Base-by-base conservation (phyloP, 2,329 filamentous ascomycete species). In the Ophiosphaerella narmari region DNA sequence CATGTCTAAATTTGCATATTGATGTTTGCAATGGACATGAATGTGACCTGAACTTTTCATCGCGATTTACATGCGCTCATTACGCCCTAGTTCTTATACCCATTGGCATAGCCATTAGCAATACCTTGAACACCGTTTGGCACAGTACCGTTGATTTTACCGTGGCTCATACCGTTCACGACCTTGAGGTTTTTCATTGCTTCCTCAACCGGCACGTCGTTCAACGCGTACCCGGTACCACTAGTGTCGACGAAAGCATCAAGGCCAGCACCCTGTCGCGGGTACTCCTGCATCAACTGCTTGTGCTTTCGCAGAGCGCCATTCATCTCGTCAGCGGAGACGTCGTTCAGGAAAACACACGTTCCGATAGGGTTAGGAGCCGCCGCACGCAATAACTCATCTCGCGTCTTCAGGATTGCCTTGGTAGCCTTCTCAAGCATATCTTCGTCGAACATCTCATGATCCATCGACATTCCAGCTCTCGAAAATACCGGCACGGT, bases 401-500 rank as follows among this genome's bases (percentile, higher is more conserved):
- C 87, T 11, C 87, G 80, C 0, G 87, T 90, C 76, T 86, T 87
- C 42, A 90, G 74, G 54, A 90, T 90, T 11, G 87, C 87, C 12
- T 82, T 75, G 1, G 86, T 90, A 2, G 79, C 87, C 62, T 83
- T 83, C 43, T 85, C 82, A 8, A 90, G 79, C 23, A 89, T 79
- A 0, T 82, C 77, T 46, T 86, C 84, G 59, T 88, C 80, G 63
- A 89, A 90, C 33, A 86, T 77, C 6, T 81, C 78, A 62, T 90
- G 86, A 52, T 90, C 87, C 78, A 90, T 89, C 16, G 86, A 86
- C 0, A 90, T 78, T 16, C 87, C 87, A 5, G 85, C 86, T 38
- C 86, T 80, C 0, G 86, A 83, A 79, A 35, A 89, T 90, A 18
- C 84, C 86, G 31, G 84, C 82, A n/a, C 81, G 77, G 68, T 87